phyloP scores from a whole-genome alignment of 2,329 filamentous ascomycete species.

The Aureobasidium pullulans region DNA sequence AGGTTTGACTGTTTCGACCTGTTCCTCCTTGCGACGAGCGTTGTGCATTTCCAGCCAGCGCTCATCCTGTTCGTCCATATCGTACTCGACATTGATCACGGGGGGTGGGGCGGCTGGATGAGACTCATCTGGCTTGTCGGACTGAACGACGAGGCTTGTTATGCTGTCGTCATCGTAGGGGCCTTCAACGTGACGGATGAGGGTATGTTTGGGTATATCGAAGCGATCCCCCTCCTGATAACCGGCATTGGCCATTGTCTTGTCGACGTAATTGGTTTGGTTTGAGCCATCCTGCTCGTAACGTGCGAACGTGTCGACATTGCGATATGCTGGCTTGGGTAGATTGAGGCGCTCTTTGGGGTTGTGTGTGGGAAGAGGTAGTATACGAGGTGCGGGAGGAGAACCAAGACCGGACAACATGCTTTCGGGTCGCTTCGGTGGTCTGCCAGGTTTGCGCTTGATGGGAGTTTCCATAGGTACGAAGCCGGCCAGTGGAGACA shows the following conservation, averaged over 20 bases:
- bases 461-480: conserved; percentile 30
- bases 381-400: conserved; percentile 55
- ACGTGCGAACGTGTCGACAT: conserved; percentile 68
- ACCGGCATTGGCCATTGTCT: conserved; percentile 90
- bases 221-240: conserved; percentile 95
- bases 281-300: conserved; percentile 82
- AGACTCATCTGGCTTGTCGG: conserved; percentile 44
- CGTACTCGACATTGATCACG: conserved; percentile 86
- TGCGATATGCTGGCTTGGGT: conserved; percentile 66
- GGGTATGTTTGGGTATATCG: conserved; percentile 63
- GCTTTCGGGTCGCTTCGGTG: conserved; percentile 54
- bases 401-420: conserved; percentile 55
- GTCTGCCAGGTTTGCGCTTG: conserved; percentile 56
- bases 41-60: conserved; percentile 91
- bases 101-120: conserved; percentile 36
- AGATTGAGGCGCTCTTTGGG: conserved; percentile 73
- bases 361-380: conserved; percentile 73
- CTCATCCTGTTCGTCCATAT: conserved; percentile 99
- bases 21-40: conserved; percentile 61
- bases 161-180: conserved; percentile 58
- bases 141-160: conserved; percentile 42
- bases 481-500: conserved; percentile 12
- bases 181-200: conserved; percentile 57
- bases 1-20: conserved; percentile 76
- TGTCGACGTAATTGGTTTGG: conserved; percentile 78